Evolutionary conservation across 1,139 yeast genomes (phyloP).

Genomic region (Protomyces arabidopsidicola): DNA sequence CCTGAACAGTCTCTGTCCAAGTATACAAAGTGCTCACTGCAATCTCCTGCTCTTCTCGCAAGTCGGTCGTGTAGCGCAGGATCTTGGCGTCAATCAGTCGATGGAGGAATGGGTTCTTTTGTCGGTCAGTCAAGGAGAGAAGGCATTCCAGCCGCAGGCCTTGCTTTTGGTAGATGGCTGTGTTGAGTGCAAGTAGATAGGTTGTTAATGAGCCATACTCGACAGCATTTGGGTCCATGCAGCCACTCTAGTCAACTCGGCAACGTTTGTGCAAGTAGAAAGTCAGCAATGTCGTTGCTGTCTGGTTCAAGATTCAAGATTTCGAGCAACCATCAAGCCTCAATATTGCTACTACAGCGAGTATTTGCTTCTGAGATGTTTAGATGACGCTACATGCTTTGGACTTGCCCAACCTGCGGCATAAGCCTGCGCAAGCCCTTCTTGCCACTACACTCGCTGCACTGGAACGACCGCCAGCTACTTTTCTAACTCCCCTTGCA

Average conservation of each 20-base stretch:
- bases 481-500: not conserved
- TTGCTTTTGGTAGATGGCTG: slow-evolving; percentile 6
- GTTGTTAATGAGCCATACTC: slow-evolving; percentile 24
- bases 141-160: slow-evolving; percentile 24
- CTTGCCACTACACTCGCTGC: not conserved
- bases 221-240: slow-evolving; percentile 14
- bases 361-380: not conserved
- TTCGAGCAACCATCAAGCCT: not conserved
- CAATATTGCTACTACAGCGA: not conserved
- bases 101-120: slow-evolving; percentile 17
- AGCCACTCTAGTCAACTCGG: too few species aligned
- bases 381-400: slow-evolving; percentile 2
- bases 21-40: not conserved
- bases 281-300: too few species aligned
- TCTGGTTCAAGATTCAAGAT: not conserved
- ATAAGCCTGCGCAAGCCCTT: not conserved
- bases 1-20: slow-evolving; percentile 22
- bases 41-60: slow-evolving; percentile 14
- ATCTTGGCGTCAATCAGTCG: slow-evolving; percentile 6
- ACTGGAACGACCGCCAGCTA: not conserved
- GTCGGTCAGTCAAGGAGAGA: slow-evolving; percentile 16
- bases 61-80: not conserved
- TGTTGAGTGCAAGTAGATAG: slow-evolving; percentile 10
- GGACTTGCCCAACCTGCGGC: slow-evolving; percentile 2
- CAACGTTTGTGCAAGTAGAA: too few species aligned